A percentile compares a stretch with the other conserved stretches of the same genome.
phyloP scores from a whole-genome alignment of 2,329 filamentous ascomycete genomes.

The Bipolaris victoriae region DNA sequence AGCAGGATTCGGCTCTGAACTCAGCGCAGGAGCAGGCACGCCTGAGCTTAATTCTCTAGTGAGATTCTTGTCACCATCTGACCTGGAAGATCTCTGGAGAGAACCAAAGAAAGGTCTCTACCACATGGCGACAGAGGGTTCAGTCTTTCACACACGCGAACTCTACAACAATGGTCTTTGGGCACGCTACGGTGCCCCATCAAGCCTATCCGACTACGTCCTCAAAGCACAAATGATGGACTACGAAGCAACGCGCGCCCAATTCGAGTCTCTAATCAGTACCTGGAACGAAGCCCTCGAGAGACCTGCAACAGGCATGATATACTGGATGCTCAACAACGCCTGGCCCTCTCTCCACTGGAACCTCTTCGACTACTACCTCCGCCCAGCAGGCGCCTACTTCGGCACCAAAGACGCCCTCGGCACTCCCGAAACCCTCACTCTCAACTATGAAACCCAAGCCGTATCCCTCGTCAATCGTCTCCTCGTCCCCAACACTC shows the following conservation, averaged over 20 bases:
- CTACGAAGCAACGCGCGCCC: slow-evolving; percentile 66
- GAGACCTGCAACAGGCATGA: slow-evolving; percentile 63
- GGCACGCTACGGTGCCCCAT: slow-evolving; percentile 59
- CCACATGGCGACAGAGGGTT: slow-evolving; percentile 65
- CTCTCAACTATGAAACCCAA: slow-evolving; percentile 59
- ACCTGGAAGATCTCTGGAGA: slow-evolving; percentile 64
- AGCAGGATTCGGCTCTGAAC: slow-evolving; percentile 69
- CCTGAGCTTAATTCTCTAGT: slow-evolving; percentile 62
- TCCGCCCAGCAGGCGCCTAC: slow-evolving; percentile 64
- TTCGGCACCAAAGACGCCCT: slow-evolving; percentile 62
- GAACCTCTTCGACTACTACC: slow-evolving; percentile 69
- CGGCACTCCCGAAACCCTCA: slow-evolving; percentile 58
- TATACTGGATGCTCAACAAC: slow-evolving; percentile 73
- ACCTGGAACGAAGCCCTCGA: slow-evolving; percentile 56
- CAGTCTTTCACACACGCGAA: slow-evolving; percentile 61
- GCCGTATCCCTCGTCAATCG: slow-evolving; percentile 63
- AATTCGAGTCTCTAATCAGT: slow-evolving; percentile 64
- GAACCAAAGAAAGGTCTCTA: slow-evolving; percentile 60
- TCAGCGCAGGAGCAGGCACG: slow-evolving; percentile 67
- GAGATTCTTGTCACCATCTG: slow-evolving; percentile 59
- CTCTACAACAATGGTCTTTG: slow-evolving; percentile 65
- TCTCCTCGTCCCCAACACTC: slow-evolving; percentile 43
- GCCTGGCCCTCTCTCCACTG: slow-evolving; percentile 71
- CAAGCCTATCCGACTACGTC: slow-evolving; percentile 63
- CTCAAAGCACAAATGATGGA: slow-evolving; percentile 67